phyloP scores from a whole-genome alignment of 2,329 filamentous ascomycete genomes.

The Penicillium brasilianum region DNA sequence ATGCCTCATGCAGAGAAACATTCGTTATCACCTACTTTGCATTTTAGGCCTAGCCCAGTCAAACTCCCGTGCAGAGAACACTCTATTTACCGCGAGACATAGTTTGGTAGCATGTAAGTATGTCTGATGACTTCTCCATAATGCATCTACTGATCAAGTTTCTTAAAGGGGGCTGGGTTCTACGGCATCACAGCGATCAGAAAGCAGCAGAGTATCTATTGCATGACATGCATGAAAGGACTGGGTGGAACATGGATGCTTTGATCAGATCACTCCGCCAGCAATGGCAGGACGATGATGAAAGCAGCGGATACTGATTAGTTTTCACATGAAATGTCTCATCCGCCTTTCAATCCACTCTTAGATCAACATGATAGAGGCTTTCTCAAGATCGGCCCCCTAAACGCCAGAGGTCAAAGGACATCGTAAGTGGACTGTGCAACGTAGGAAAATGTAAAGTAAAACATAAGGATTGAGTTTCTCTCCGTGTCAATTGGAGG shows the following conservation, averaged over 20 bases:
- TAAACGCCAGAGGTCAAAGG: not conserved
- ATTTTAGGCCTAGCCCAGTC: constrained; percentile 34
- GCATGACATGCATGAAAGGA: constrained; percentile 29
- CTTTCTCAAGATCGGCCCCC: not conserved
- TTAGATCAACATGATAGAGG: not conserved
- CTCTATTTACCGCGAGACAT: constrained; percentile 35
- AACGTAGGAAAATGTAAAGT: not conserved
- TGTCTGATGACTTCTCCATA: not conserved
- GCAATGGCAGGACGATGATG: constrained; percentile 32
- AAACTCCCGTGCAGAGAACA: constrained; percentile 34
- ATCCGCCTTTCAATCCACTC: not conserved
- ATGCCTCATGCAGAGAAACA: constrained; percentile 21
- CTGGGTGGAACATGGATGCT: constrained; percentile 35
- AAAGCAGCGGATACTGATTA: not conserved
- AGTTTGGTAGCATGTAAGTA: constrained; percentile 34
- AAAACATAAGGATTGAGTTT: not conserved
- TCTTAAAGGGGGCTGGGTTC: constrained; percentile 34
- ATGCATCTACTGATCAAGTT: not conserved
- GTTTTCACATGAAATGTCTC: not conserved
- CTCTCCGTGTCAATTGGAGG: not conserved
- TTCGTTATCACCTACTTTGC: constrained; percentile 30
- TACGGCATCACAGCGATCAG: constrained; percentile 32
- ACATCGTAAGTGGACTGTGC: not conserved
- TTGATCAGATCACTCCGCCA: constrained; percentile 29
- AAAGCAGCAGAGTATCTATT: constrained; percentile 31